These are phyloP conservation scores for Periconia macrospinosa DNA, from an alignment of 2,329 filamentous ascomycete genomes.

Conservation along the genomic window DNA sequence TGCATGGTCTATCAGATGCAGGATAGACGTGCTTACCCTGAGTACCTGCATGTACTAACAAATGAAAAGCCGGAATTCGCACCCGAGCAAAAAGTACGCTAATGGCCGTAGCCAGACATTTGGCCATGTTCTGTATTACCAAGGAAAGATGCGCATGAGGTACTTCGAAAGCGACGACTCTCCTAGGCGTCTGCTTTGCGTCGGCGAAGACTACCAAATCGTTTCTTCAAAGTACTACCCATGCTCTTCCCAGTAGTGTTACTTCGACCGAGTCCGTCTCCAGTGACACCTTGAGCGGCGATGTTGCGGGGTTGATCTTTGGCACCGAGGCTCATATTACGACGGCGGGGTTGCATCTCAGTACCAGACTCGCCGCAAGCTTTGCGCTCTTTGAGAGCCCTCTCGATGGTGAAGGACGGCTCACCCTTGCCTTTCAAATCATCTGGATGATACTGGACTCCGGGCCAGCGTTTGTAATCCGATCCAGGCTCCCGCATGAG, in stretches of 20 bases:
- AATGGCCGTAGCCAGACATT: background rate
- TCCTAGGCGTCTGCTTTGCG: slow-evolving; percentile 28
- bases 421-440: slow-evolving; percentile 85
- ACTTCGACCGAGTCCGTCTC: slow-evolving; percentile 28
- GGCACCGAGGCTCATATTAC: slow-evolving; percentile 41
- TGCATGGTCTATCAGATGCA: background rate
- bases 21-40: background rate
- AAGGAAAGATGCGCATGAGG: background rate
- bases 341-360: slow-evolving; percentile 47
- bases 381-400: slow-evolving; percentile 64
- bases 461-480: slow-evolving; percentile 76
- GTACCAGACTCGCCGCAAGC: slow-evolving; percentile 44
- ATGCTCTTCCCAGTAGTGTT: slow-evolving; percentile 42
- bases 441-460: slow-evolving; percentile 69
- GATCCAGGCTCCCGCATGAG: slow-evolving; percentile 80
- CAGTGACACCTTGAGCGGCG: slow-evolving; percentile 29
- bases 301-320: slow-evolving; percentile 22
- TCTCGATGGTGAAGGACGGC: slow-evolving; percentile 72
- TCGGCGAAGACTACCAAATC: slow-evolving; percentile 50
- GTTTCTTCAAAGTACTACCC: slow-evolving; percentile 48
- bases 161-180: background rate
- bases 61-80: background rate
- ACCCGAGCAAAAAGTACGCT: background rate
- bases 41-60: background rate
- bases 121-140: background rate